Conservation (phyloP, 1,284 basidiomycete species). For the Pascua guehoae region DNA sequence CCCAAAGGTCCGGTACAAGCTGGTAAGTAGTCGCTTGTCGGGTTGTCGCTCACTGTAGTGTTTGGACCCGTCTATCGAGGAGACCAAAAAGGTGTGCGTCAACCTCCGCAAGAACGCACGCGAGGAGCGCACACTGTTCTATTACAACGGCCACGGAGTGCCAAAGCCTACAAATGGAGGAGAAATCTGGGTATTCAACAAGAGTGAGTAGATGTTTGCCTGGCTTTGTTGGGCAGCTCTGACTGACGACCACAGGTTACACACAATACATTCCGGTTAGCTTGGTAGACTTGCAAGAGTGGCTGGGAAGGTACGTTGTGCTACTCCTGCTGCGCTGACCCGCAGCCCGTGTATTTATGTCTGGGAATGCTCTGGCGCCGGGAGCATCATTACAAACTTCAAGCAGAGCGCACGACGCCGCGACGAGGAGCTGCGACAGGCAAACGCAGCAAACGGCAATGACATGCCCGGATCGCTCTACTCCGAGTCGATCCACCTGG, state of each 20-base stretch:
- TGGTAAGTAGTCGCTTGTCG: constrained; percentile 43
- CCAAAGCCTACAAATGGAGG: constrained; percentile 95
- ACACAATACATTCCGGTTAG: constrained; percentile 98
- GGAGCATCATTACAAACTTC: constrained; percentile 88
- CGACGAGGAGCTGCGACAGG: constrained; percentile 62
- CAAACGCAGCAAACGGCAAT: constrained; percentile 36
- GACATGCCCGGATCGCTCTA: constrained; percentile 63
- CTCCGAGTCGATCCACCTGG: constrained; percentile 89
- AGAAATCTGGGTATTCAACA: constrained; percentile 98
- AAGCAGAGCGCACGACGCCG: constrained; percentile 79
- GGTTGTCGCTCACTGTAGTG: constrained; percentile 53
- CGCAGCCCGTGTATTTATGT: constrained; percentile 89
- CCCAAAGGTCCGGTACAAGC: constrained; percentile 82
- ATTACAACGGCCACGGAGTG: constrained; percentile 98
- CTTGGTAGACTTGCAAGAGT: constrained; percentile 84
- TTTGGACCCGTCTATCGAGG: constrained; percentile 91
- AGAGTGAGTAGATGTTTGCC: constrained; percentile 50
- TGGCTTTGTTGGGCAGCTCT: neutral
- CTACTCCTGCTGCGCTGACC: constrained; percentile 7
- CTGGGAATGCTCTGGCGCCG: constrained; percentile 97
- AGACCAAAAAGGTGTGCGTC: constrained; percentile 84
- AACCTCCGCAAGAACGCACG: constrained; percentile 82
- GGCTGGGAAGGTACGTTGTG: constrained; percentile 61
- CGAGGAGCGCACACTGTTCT: constrained; percentile 91
- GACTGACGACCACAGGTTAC: constrained; percentile 56